Evolutionary conservation across 495 filamentous ascomycete genomes (phyloP).

Genomic region (Venustampulla echinocandica): DNA sequence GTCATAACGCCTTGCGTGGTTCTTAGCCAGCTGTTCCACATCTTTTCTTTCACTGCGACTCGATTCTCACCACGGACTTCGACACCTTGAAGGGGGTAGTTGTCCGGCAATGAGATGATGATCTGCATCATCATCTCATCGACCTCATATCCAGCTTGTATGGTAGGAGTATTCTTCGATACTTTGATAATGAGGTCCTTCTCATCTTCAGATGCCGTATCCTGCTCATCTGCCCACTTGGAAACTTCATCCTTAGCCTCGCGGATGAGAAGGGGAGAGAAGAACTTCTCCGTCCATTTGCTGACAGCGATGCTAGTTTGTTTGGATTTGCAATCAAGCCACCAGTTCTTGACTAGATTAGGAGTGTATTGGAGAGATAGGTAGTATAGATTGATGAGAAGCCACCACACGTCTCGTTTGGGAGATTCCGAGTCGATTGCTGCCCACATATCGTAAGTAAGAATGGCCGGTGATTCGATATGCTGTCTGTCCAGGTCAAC

Average conservation of each 20-base stretch:
- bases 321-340: slow-evolving; percentile 65
- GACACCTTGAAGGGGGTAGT: slow-evolving; percentile 72
- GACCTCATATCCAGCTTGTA: slow-evolving; percentile 72
- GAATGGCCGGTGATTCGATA: slow-evolving; percentile 53
- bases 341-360: slow-evolving; percentile 78
- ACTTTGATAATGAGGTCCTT: slow-evolving; percentile 66
- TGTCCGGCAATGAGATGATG: slow-evolving; percentile 62
- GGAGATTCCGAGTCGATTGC: slow-evolving; percentile 46
- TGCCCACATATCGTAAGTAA: slow-evolving; percentile 46
- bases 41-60: slow-evolving; percentile 78
- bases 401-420: slow-evolving; percentile 67
- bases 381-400: slow-evolving; percentile 81
- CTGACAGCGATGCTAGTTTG: slow-evolving; percentile 67
- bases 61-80: slow-evolving; percentile 69
- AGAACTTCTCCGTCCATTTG: slow-evolving; percentile 72
- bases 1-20: slow-evolving; percentile 88
- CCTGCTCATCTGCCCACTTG: slow-evolving; percentile 57
- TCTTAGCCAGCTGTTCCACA: slow-evolving; percentile 79
- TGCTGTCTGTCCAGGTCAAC: slow-evolving; percentile 42
- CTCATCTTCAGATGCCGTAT: slow-evolving; percentile 49
- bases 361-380: slow-evolving; percentile 66
- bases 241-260: slow-evolving; percentile 62
- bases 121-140: slow-evolving; percentile 81
- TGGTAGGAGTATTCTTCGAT: slow-evolving; percentile 56
- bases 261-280: slow-evolving; percentile 71